phyloP scores from a whole-genome alignment of 75 land plant genomes.

The Adiantum capillusveneris region DNA sequence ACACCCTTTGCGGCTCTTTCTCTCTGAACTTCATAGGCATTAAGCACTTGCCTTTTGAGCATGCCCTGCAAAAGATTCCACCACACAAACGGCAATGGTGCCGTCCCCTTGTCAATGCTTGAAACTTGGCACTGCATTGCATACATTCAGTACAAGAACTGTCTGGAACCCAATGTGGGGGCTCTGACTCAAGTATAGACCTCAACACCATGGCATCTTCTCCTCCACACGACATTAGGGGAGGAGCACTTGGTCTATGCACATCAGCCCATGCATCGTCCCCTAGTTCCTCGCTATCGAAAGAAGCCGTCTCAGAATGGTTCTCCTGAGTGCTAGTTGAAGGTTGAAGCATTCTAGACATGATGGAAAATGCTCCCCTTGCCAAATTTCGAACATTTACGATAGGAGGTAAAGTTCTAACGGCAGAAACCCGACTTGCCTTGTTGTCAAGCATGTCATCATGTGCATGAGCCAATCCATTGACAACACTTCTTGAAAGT shows the following conservation, averaged over 20 bases:
- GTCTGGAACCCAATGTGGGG: constrained; percentile 89
- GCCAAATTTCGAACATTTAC: constrained; percentile 67
- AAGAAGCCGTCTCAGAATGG: background rate
- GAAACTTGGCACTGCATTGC: constrained; percentile 66
- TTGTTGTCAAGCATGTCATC: no score
- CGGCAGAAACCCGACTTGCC: no score
- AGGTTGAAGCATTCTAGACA: constrained; percentile 34
- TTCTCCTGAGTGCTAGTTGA: background rate
- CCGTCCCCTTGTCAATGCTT: constrained; percentile 53
- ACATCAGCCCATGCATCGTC: constrained; percentile 20
- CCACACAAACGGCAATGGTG: constrained; percentile 92
- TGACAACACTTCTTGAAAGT: no score
- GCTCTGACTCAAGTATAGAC: constrained; percentile 65
- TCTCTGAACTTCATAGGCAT: constrained; percentile 73
- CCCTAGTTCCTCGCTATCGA: background rate
- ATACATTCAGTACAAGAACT: constrained; percentile 49
- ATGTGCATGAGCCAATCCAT: no score
- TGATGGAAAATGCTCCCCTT: constrained; percentile 52
- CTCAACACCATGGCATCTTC: constrained; percentile 25
- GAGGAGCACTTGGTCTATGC: constrained; percentile 89
- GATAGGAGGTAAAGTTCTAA: no score
- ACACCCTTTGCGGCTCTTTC: constrained; percentile 73
- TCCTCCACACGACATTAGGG: constrained; percentile 39
- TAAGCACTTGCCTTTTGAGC: constrained; percentile 68
- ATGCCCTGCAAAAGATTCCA: constrained; percentile 62